Evolutionary conservation across 768 basidiomycete species (phyloP), one percentile per base, ranked within the genome.

Genomic region (Mycena vulgaris): DNA sequence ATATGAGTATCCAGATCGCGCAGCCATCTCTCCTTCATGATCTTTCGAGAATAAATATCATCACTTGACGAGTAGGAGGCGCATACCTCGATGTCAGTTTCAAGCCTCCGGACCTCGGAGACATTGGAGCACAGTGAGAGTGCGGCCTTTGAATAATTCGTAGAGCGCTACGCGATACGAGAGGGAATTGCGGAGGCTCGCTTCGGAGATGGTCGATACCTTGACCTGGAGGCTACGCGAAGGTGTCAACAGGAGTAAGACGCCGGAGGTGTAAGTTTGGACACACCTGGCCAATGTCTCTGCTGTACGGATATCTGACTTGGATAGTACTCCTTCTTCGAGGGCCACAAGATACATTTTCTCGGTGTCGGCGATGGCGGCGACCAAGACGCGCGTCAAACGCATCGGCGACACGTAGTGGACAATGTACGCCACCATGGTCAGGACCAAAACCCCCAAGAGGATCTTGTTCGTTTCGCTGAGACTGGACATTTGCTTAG

Each of bases 101-200:
- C 47, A 11, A 48, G 23, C 23, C 9, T 16, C 23, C 25, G 47
- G 25, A 48, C 47, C 10, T 25, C 25, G 47, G 25, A 48, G 25
- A 25, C 53, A 64, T 30, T 40, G 39, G 27, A 63, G 28, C 2
- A 59, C 14, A 11, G 51, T 27, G 39, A 63, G 3, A 6, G 51
- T 31, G 2, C 28, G 63, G 6, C 48, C 39, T 9, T 45, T 55
- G 39, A 64, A 25, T 13, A 56, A 42, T 5, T 30, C 52, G 23
- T 30, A 19, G 13, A 64, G 28, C 3, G 23, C 30, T 0, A 31
- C 6, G 21, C 10, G 28, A 10, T 16, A 23, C 7, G 52, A 64
- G 39, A 55, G 52, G 17, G 63, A 64, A n/a, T 28, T 42, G 28
- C 52, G 53, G 0, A 64, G 52, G 10, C 40, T 47, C 2, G 51